Percentiles rank a stretch among this genome's conserved stretches.
These are phyloP conservation scores for Glutinoglossum americanum DNA, from an alignment of 495 filamentous ascomycete genomes.

Conservation along the genomic window DNA sequence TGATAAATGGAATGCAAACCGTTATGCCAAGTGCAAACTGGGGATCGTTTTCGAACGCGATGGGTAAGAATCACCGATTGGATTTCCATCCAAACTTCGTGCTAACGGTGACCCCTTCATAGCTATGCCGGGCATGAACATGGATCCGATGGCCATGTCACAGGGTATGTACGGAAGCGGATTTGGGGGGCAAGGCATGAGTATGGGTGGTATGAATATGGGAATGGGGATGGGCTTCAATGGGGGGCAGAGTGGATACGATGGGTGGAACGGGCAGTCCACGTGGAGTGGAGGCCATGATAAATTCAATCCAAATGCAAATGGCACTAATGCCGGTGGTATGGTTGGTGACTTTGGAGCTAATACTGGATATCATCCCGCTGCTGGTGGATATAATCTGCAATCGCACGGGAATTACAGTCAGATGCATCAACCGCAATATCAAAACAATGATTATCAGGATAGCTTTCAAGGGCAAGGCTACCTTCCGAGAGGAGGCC, in stretches of 20 bases:
- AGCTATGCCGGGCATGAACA: conserved; percentile 63
- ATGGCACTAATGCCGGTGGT: conserved; percentile 49
- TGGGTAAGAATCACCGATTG: conserved; percentile 40
- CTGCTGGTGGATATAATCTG: conserved; percentile 42
- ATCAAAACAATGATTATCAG: conserved; percentile 33
- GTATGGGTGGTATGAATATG: conserved; percentile 58
- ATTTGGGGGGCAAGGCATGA: conserved; percentile 60
- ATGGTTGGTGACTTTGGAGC: conserved; percentile 69
- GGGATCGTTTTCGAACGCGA: conserved; percentile 50
- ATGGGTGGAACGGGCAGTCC: conserved; percentile 39
- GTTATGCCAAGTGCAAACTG: conserved; percentile 43
- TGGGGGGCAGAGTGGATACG: conserved; percentile 37
- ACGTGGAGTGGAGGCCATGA: conserved; percentile 54
- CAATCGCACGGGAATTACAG: conserved; percentile 30
- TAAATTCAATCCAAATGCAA: conserved; percentile 45
- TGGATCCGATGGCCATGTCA: conserved; percentile 74
- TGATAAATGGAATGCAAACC: conserved; percentile 50
- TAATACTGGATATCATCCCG: conserved; percentile 42
- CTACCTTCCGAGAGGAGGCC: conserved; percentile 28
- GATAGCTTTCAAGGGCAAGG: conserved; percentile 39
- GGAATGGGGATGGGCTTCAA: conserved; percentile 60
- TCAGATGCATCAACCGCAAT: conserved; percentile 31
- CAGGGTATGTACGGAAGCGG: conserved; percentile 68
- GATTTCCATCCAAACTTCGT: neutral
- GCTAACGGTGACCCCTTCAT: neutral